These are phyloP conservation scores for Aspergillus udagawae DNA, from an alignment of 2,329 filamentous ascomycete species.

Conservation along the genomic window DNA sequence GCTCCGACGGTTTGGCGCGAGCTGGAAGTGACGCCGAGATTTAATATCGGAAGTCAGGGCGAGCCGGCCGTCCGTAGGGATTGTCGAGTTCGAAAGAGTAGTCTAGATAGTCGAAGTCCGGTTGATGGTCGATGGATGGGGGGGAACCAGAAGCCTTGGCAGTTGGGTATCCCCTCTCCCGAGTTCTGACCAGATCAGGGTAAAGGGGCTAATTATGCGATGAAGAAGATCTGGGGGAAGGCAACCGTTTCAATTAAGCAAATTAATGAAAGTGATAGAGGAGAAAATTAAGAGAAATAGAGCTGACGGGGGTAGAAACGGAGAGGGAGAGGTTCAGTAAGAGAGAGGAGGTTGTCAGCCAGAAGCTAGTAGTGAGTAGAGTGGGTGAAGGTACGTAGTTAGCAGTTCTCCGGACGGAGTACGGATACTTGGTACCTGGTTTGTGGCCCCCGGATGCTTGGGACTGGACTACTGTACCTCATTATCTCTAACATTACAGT, in stretches of 20 bases:
- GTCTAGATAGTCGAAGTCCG: conserved; percentile 8
- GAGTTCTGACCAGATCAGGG: neutral
- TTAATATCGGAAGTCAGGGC: neutral
- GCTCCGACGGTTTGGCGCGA: neutral
- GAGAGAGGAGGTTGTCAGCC: conserved; percentile 14
- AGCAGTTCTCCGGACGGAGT: neutral
- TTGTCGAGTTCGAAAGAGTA: neutral
- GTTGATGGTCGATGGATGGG: conserved; percentile 15
- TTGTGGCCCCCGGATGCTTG: neutral
- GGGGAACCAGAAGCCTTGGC: conserved; percentile 5
- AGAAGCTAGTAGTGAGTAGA: neutral
- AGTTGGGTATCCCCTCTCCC: neutral
- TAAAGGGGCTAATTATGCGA: conserved; percentile 1
- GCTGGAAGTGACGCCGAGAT: neutral
- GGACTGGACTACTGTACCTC: neutral
- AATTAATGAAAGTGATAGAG: neutral
- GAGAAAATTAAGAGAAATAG: conserved; percentile 3
- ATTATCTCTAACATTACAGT: neutral
- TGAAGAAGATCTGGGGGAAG: neutral
- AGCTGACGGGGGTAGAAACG: conserved; percentile 3
- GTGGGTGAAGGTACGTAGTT: neutral
- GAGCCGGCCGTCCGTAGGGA: neutral
- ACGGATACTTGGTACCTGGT: neutral
- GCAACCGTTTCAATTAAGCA: neutral
- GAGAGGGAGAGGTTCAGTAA: conserved; percentile 8